Evolutionary conservation across 352 stramenopile species (phyloP), one percentile per base, ranked within the genome.

Genomic region (Phytophthora podocarpi): DNA sequence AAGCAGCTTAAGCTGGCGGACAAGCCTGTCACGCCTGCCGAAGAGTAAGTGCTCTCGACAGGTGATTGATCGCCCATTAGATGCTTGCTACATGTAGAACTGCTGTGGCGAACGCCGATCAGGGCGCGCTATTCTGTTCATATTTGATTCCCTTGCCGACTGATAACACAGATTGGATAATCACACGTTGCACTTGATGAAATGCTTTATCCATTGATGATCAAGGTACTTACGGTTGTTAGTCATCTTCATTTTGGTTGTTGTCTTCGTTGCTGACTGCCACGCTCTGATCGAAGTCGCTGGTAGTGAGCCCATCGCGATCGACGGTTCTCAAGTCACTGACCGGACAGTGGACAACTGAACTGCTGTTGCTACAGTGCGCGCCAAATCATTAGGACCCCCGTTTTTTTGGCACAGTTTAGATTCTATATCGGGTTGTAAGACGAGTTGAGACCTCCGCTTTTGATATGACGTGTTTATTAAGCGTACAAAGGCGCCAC

Each of bases 1-100:
- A 89, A 91, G 71, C 85, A 94, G 77, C 81, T 94, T 36, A 94
- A 93, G 74, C 72, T 94, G 37, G 75, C 76, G 8, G 57, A 82
- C 35, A 89, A 91, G 37, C 56, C 56, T 41, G 60, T 57, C 20
- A 55, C 73, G 31, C 7, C 47, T 53, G 64, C 23, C 13, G 56
- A 66, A 10, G 66, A 67, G 28, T 80, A 80, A 66, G 18, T 47
- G 18, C 18, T 58, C 43, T 31, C 35, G 28, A 40, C 52, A 48
- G 21, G 20, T n/a, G n/a, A n/a, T 23, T 55, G 46, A 56, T 57
- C 36, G 58, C 46, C 56, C 47, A 61, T 61, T 76, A 72, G 67
- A 75, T 67, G 40, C 37, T 42, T 62, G 42, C 59, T 74, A 35
- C 41, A 50, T 45, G 46, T 66, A 61, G 62, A 71, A 67, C 62